Percentiles rank a stretch among this genome's conserved stretches.
phyloP scores from a whole-genome alignment of 169 alveolate species.

The Plasmodium ovale region DNA sequence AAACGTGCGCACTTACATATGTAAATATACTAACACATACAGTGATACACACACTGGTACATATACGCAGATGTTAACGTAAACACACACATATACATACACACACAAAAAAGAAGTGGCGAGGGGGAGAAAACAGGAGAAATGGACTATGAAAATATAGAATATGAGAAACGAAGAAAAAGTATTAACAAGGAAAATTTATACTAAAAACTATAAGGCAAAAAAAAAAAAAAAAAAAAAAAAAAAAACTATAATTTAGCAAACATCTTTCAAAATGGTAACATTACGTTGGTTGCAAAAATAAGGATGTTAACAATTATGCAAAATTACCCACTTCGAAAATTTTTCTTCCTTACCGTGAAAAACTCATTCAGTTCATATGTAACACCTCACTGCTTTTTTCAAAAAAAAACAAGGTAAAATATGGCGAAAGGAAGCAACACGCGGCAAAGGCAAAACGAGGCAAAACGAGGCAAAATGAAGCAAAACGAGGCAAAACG shows the following conservation, averaged over 20 bases:
- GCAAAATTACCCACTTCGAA: constrained; percentile 37
- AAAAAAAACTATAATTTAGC: constrained; percentile 11
- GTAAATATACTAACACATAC: neutral
- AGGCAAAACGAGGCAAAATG: too few species aligned
- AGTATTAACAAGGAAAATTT: constrained; percentile 7
- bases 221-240: constrained; percentile 9
- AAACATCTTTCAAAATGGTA: constrained; percentile 24
- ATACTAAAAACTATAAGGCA: constrained; percentile 30
- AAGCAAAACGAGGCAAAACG: too few species aligned
- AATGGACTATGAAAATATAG: neutral
- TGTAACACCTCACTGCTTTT: too few species aligned
- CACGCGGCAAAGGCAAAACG: too few species aligned
- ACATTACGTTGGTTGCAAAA: neutral
- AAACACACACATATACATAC: neutral
- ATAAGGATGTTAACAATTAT: constrained; percentile 4
- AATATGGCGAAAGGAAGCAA: too few species aligned
- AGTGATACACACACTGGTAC: neutral
- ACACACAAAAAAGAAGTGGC: neutral
- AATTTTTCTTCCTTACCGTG: too few species aligned
- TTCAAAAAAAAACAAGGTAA: too few species aligned
- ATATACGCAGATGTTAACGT: neutral
- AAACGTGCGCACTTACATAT: neutral
- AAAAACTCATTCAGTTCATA: too few species aligned
- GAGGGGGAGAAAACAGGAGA: neutral
- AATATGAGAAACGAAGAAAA: neutral